Evolutionary conservation across 768 basidiomycete genomes (phyloP).

Genomic region (Hysterangium stoloniferum): DNA sequence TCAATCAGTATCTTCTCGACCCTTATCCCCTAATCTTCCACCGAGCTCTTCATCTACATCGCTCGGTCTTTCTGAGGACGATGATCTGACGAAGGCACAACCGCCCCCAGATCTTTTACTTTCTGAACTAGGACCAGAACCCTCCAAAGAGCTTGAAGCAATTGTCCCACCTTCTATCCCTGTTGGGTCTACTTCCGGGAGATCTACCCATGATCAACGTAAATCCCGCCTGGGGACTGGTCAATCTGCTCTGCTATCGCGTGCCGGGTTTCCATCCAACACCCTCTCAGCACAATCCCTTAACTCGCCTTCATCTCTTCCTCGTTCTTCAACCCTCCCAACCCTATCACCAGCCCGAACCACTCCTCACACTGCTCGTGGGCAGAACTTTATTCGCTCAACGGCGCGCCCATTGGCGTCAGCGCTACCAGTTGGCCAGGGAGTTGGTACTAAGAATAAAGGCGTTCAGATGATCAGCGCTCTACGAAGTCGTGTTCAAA

Average conservation of each 20-base stretch:
- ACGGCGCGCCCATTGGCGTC: constrained; percentile 27
- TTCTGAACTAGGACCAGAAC: constrained; percentile 42
- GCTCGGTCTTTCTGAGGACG: constrained; percentile 34
- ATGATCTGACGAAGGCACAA: constrained; percentile 50
- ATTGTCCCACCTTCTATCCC: constrained; percentile 7
- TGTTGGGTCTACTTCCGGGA: constrained; percentile 12
- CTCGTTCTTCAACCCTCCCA: constrained; percentile 35
- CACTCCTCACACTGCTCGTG: constrained; percentile 54
- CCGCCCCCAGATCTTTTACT: constrained; percentile 55
- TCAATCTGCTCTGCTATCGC: constrained; percentile 43
- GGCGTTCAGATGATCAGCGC: constrained; percentile 91
- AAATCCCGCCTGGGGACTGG: constrained; percentile 22
- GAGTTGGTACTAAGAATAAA: constrained; percentile 58
- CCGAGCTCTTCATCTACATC: constrained; percentile 26
- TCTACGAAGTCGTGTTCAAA: constrained; percentile 78
- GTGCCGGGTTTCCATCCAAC: constrained; percentile 38
- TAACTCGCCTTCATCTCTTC: constrained; percentile 32
- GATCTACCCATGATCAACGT: constrained; percentile 11
- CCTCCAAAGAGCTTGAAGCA: constrained; percentile 18
- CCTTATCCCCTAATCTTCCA: constrained; percentile 17
- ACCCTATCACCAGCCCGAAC: constrained; percentile 37
- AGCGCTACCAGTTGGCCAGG: constrained; percentile 23
- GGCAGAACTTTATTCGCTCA: constrained; percentile 55
- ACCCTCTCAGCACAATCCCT: constrained; percentile 31
- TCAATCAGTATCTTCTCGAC: constrained; percentile 19